phyloP scores from a whole-genome alignment of 129 eudicot genomes.

The Smallanthus sonchifolius region DNA sequence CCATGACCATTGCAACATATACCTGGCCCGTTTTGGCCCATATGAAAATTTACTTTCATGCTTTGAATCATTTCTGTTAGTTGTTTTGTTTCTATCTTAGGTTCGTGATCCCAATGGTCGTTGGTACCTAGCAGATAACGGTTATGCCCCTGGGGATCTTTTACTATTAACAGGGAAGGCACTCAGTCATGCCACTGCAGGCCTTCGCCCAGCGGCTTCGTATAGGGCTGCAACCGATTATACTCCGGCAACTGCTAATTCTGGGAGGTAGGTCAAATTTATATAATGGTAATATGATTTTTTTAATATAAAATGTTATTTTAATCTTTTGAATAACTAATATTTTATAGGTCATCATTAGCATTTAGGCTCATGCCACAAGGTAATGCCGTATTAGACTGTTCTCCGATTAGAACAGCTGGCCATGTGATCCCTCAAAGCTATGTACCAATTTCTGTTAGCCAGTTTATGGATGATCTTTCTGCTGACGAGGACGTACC shows the following conservation, averaged over 20 bases:
- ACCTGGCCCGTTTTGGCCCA: neutral
- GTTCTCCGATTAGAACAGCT: constrained; percentile 72
- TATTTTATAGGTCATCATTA: constrained; percentile 62
- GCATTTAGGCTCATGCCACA: constrained; percentile 96
- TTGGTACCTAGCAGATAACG: constrained; percentile 87
- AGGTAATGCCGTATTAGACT: constrained; percentile 86
- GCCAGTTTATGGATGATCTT: constrained; percentile 98
- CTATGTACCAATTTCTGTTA: constrained; percentile 87
- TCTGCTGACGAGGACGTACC: constrained; percentile 73
- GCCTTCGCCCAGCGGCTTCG: constrained; percentile 78
- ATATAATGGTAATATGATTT: neutral
- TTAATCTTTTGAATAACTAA: constrained; percentile 1
- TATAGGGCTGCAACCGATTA: constrained; percentile 61
- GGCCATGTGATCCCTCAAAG: constrained; percentile 98
- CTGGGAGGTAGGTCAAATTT: constrained; percentile 62
- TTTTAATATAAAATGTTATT: neutral
- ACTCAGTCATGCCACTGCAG: constrained; percentile 93
- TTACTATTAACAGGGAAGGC: constrained; percentile 84
- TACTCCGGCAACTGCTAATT: constrained; percentile 34
- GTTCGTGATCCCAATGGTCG: constrained; percentile 97
- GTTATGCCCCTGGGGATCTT: constrained; percentile 71
- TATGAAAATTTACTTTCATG: neutral
- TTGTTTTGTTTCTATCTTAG: constrained; percentile 44
- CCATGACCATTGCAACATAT: neutral
- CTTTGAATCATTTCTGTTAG: constrained; percentile 20